A percentile compares a stretch with the other conserved stretches of the same genome.
Conservation (phyloP, 2,329 filamentous ascomycete species). For the Cladosporium sp. region DNA sequence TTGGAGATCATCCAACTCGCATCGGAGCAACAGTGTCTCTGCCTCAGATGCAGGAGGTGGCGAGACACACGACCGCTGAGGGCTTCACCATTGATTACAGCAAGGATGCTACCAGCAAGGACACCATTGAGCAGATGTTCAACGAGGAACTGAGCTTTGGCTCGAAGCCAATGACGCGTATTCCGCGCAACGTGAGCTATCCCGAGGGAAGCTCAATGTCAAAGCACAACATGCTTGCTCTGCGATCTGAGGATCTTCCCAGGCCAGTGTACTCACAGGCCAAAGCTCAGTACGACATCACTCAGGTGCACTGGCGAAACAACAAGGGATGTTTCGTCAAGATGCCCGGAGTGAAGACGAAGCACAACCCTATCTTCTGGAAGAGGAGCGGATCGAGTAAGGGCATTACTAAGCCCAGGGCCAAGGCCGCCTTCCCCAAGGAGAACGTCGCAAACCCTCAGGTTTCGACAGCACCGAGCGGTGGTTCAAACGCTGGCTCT, state of each 20-base stretch:
- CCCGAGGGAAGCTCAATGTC: slow-evolving; percentile 4
- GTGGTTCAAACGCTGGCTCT: slow-evolving; percentile 16
- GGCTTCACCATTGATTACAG: slow-evolving; percentile 35
- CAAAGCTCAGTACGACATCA: slow-evolving; percentile 3
- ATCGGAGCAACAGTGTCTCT: slow-evolving; percentile 70
- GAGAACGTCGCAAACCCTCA: slow-evolving; percentile 12
- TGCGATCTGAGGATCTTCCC: slow-evolving; percentile 18
- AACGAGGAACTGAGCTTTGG: slow-evolving; percentile 50
- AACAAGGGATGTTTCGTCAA: slow-evolving; percentile 30
- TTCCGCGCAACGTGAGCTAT: slow-evolving; percentile 32
- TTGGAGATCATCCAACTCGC: slow-evolving; percentile 57
- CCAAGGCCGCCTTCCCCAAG: slow-evolving; percentile 6
- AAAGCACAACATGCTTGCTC: slow-evolving; percentile 27
- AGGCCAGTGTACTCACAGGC: slow-evolving; percentile 21
- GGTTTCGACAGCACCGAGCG: slow-evolving; percentile 9
- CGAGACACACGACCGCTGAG: neutral
- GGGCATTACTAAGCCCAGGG: slow-evolving; percentile 1
- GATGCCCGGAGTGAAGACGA: slow-evolving; percentile 30
- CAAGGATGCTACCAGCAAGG: slow-evolving; percentile 41
- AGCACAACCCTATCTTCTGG: slow-evolving; percentile 24
- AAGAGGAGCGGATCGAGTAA: slow-evolving; percentile 14
- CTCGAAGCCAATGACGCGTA: slow-evolving; percentile 41
- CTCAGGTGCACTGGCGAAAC: slow-evolving; percentile 22
- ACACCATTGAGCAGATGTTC: slow-evolving; percentile 44
- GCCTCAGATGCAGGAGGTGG: slow-evolving; percentile 41